Percentiles rank a stretch among this genome's conserved stretches.
phyloP scores from a whole-genome alignment of 2,329 filamentous ascomycete species.

The Harringtonia aguacate region DNA sequence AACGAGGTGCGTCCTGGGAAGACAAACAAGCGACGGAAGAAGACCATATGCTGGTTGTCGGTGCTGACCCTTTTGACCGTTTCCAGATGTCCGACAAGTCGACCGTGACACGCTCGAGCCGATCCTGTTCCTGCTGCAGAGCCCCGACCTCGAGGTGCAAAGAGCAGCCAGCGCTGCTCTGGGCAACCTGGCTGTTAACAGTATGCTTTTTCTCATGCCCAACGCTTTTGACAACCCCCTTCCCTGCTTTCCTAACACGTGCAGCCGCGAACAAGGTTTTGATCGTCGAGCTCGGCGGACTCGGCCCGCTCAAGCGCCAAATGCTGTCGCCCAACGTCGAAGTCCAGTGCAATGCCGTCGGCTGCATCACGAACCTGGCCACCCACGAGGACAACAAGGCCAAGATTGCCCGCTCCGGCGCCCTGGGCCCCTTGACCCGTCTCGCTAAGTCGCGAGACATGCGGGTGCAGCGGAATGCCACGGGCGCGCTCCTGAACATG shows the following conservation, averaged over 20 bases:
- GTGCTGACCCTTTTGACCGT: neutral
- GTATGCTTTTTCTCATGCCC: conserved; percentile 40
- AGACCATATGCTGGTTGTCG: neutral
- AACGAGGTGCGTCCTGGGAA: conserved; percentile 60
- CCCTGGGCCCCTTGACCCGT: conserved; percentile 78
- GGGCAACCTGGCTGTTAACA: conserved; percentile 93
- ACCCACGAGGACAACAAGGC: conserved; percentile 99
- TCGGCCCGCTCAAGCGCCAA: conserved; percentile 86
- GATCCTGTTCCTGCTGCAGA: conserved; percentile 90
- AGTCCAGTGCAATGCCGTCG: conserved; percentile 97
- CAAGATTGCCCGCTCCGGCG: conserved; percentile 92
- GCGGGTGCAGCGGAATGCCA: conserved; percentile 96
- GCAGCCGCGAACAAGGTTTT: conserved; percentile 94
- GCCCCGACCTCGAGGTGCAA: conserved; percentile 93
- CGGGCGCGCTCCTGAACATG: conserved; percentile 94
- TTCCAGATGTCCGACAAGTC: conserved; percentile 89
- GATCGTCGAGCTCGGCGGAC: conserved; percentile 84
- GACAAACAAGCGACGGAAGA: neutral
- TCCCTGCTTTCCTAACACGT: neutral
- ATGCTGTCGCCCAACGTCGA: conserved; percentile 98
- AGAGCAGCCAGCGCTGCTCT: conserved; percentile 90
- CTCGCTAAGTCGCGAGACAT: conserved; percentile 97
- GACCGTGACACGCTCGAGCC: conserved; percentile 91
- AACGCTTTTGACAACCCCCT: neutral
- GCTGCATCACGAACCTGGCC: conserved; percentile 95